A percentile compares a stretch with the other conserved stretches of the same genome.
Conservation (phyloP, 164 flowering plant genomes). For the Buxus sempervirens region DNA sequence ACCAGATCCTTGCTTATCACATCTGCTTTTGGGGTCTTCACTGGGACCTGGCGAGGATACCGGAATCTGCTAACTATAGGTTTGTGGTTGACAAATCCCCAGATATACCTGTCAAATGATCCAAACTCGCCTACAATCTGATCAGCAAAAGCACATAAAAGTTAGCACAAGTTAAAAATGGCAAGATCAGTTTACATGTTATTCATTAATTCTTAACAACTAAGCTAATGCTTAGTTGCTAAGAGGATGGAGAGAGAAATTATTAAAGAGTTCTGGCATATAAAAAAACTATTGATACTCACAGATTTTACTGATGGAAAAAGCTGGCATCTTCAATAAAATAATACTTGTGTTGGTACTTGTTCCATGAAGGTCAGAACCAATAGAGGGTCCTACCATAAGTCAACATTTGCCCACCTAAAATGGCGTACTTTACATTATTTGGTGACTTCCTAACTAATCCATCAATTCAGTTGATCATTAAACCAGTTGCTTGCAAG, state of each 20-base stretch:
- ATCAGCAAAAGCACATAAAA: slow-evolving; percentile 2
- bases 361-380: no score
- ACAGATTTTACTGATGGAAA: no score
- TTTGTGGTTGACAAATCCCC: slow-evolving; percentile 34
- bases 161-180: neutral
- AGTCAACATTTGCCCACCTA: neutral
- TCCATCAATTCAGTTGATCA: neutral
- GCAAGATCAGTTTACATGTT: neutral
- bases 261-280: no score
- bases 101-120: slow-evolving; percentile 33
- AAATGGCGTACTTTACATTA: no score
- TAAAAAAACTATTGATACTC: no score
- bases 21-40: slow-evolving; percentile 36
- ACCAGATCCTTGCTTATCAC: slow-evolving; percentile 37
- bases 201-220: no score
- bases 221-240: no score
- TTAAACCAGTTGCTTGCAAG: neutral
- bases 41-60: slow-evolving; percentile 37
- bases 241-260: no score
- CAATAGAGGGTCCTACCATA: neutral
- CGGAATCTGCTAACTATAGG: slow-evolving; percentile 31
- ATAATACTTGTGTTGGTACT: no score
- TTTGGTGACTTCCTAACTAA: neutral
- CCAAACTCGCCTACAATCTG: slow-evolving; percentile 34
- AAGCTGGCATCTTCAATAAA: no score